A percentile compares a stretch with the other conserved stretches of the same genome.
Conservation (phyloP, 179 eudicot species). For the Amaranthus tricolor region DNA sequence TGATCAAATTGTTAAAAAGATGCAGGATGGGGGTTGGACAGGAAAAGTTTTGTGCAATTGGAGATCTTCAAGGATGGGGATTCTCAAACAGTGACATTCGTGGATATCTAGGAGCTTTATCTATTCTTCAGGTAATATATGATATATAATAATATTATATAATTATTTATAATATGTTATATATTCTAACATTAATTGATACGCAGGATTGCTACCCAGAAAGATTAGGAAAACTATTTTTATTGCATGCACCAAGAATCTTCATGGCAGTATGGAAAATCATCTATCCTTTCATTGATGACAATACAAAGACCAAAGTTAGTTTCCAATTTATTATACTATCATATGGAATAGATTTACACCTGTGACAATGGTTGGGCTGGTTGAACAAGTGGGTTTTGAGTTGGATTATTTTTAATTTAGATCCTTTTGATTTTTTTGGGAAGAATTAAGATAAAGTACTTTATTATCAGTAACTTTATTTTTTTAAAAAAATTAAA, state of each 20-base stretch:
- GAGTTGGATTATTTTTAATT: too few species aligned
- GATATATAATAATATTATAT: too few species aligned
- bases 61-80: constrained; percentile 74
- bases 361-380: too few species aligned
- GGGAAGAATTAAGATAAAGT: too few species aligned
- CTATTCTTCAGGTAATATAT: constrained; percentile 58
- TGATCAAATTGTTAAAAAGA: not conserved
- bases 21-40: constrained; percentile 58
- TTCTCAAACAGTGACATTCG: constrained; percentile 64
- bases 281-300: constrained; percentile 60
- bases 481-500: too few species aligned
- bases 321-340: not conserved
- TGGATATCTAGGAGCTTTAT: constrained; percentile 59
- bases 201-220: constrained; percentile 75
- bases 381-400: too few species aligned
- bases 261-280: constrained; percentile 69
- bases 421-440: too few species aligned
- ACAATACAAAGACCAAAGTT: constrained; percentile 60
- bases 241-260: constrained; percentile 51
- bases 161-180: not conserved
- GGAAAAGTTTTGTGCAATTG: constrained; percentile 61
- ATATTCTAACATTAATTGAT: not conserved
- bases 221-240: constrained; percentile 55
- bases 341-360: too few species aligned
- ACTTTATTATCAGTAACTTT: too few species aligned